Base-by-base conservation (phyloP, 169 alveolate species). In the Babesia caballi region DNA sequence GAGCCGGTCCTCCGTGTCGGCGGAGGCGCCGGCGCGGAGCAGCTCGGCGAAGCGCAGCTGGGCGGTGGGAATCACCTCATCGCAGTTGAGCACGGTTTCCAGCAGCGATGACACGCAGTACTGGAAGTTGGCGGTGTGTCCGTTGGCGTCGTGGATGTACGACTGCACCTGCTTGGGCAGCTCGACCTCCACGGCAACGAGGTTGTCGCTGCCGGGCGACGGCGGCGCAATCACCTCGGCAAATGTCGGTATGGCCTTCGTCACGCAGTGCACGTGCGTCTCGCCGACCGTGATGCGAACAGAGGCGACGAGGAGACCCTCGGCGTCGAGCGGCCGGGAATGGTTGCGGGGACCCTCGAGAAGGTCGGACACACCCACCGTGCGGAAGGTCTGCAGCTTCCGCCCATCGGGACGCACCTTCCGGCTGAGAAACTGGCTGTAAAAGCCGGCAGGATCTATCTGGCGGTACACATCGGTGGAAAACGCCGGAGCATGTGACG, bases 361-460 rank as follows among this genome's bases (percentile, higher is more conserved):
- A 42, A 76, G 65, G 41, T 76, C 69, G 15, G 51, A 42, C 50
- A 71, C 82, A 21, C 36, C 47, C n/a, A 78, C 67, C 19, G 60
- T 42, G 59, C 87, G 83, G 53, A 54, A 78, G 9, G 76, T 69
- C 19, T 41, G 57, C 35, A 78, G 60, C 42, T 56, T 67, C 68
- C 87, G 52, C 9, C 87, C 87, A 57, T 78, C 82, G 2, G 87
- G 83, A n/a, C 87, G 56, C 35, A 78, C 49, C 19, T 66, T 27
- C 41, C 59, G 75, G 25, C 66, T 44, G 17, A 78, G 40, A 36
- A 57, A 68, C 19, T 59, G 38, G 30, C 51, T 46, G 53, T 68
- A 69, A 40, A 68, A 78, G 19, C 73, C 73, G 6, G 27, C 28
- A 4, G 83, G 75, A 27, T 78, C 87, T 27, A 78, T 71, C 30